A percentile compares a stretch with the other conserved stretches of the same genome.
Evolutionary conservation across 2,329 filamentous ascomycete genomes (phyloP).

Genomic region (Trichoderma sp.): DNA sequence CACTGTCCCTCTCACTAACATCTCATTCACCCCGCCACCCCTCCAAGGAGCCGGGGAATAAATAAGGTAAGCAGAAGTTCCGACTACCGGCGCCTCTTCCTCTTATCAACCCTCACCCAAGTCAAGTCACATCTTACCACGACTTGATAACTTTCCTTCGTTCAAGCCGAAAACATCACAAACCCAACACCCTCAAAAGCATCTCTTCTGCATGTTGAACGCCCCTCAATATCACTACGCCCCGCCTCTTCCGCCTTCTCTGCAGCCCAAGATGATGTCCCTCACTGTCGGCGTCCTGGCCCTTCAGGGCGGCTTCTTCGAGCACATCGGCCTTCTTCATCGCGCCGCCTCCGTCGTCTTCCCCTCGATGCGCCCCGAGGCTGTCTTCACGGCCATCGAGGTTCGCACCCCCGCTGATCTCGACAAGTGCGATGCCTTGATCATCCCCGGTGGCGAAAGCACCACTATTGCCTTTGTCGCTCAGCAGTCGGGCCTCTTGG

Average conservation of each 20-base stretch:
- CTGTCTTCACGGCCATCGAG: conserved; percentile 67
- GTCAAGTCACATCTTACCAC: neutral
- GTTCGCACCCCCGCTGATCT: conserved; percentile 78
- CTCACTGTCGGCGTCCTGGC: conserved; percentile 66
- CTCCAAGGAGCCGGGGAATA: neutral
- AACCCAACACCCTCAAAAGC: neutral
- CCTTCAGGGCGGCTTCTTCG: conserved; percentile 89
- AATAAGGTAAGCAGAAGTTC: neutral
- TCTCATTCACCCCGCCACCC: conserved; percentile 13
- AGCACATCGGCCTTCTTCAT: conserved; percentile 78
- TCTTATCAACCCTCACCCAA: conserved; percentile 9
- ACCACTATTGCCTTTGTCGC: conserved; percentile 92
- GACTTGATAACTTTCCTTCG: neutral
- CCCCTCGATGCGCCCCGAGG: conserved; percentile 34
- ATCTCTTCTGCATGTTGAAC: neutral
- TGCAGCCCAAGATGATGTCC: conserved; percentile 30
- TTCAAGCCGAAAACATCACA: neutral
- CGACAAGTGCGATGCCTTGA: conserved; percentile 73
- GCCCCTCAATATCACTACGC: neutral
- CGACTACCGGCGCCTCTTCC: conserved; percentile 20
- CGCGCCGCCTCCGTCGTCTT: conserved; percentile 65
- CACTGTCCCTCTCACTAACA: neutral
- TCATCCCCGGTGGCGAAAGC: conserved; percentile 93
- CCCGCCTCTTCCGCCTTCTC: conserved; percentile 28
- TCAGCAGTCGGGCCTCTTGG: conserved; percentile 75